phyloP scores from a whole-genome alignment of 352 stramenopile genomes.

The Phytophthora nicotianae region DNA sequence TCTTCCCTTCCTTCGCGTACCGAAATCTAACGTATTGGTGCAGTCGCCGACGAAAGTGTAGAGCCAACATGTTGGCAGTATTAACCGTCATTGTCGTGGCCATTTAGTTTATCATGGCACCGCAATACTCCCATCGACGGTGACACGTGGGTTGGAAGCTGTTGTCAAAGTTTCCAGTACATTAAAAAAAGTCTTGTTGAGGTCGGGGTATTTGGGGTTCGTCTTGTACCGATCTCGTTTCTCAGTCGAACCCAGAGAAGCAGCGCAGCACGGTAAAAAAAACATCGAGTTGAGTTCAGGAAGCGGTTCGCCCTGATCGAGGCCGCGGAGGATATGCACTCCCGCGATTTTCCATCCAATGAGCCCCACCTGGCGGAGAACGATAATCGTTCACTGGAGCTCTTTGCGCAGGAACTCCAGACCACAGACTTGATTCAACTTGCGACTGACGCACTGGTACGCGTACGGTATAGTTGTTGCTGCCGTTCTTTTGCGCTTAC shows the following conservation, averaged over 20 bases:
- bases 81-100: not conserved
- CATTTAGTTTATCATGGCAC: not conserved
- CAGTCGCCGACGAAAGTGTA: not conserved
- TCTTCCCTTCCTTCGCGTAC: not conserved
- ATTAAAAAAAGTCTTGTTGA: conserved; percentile 12
- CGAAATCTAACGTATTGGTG: not conserved
- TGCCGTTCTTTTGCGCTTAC: too few relatives aligned
- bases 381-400: too few relatives aligned
- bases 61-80: not conserved
- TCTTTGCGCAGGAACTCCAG: too few relatives aligned
- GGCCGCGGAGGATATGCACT: too few relatives aligned
- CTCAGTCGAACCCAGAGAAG: conserved; percentile 10
- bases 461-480: too few relatives aligned
- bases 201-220: conserved; percentile 6
- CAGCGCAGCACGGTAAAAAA: conserved; percentile 18
- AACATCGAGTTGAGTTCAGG: not conserved
- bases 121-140: not conserved
- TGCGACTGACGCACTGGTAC: too few relatives aligned
- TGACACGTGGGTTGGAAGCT: not conserved
- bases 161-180: conserved; percentile 10
- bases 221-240: not conserved
- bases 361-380: too few relatives aligned
- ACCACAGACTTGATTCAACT: too few relatives aligned
- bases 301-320: too few relatives aligned
- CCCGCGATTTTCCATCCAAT: too few relatives aligned